Base-by-base conservation (phyloP, 2,329 filamentous ascomycete species). In the Fusarium foetens region DNA sequence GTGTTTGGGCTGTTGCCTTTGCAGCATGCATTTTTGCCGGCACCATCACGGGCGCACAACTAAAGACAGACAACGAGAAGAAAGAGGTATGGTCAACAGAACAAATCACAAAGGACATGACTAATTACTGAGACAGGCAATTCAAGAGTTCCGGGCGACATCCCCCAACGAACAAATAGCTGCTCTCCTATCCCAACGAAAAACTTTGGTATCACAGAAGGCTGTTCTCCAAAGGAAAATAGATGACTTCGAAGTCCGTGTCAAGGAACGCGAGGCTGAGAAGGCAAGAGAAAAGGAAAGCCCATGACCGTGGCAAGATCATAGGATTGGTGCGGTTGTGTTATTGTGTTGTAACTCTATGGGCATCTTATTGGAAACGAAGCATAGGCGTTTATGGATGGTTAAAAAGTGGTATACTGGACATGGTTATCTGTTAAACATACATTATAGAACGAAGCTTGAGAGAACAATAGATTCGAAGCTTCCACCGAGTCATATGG, bases 61-160 rank as follows among this genome's bases (percentile, higher is more conserved):
- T 87, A 49, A 87, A 87, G 78, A 81, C 82, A 52, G 83, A 86
- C 66, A 80, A 83, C 64, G 84, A 87, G 69, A 86, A 82, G 72
- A 78, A 81, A 68, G 78, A 84, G 74, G 85, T 86, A 65, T 42
- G 76, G 68, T 19, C 11, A 13, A 25, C 51, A 23, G 9, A 23
- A 11, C 14, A 43, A 12, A 16, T 8, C 23, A 5, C 14, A 41
- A 41, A 7, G 35, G 14, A 25, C n/a, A 11, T 21, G 31, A 23
- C 39, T 69, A 14, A 62, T 51, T 6, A 36, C 35, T 31, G 31
- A 21, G 17, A 58, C 17, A 83, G 81, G 77, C 77, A 13, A 80
- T 83, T 29, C 69, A 77, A 27, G 75, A 81, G 51, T 82, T 87
- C 68, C 77, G 82, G 39, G 79, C 82, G 46, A 80, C 81, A 4